Percentiles rank a stretch among this genome's conserved stretches.
phyloP scores from a whole-genome alignment of 495 filamentous ascomycete genomes.

The Aspergillus hancockii region DNA sequence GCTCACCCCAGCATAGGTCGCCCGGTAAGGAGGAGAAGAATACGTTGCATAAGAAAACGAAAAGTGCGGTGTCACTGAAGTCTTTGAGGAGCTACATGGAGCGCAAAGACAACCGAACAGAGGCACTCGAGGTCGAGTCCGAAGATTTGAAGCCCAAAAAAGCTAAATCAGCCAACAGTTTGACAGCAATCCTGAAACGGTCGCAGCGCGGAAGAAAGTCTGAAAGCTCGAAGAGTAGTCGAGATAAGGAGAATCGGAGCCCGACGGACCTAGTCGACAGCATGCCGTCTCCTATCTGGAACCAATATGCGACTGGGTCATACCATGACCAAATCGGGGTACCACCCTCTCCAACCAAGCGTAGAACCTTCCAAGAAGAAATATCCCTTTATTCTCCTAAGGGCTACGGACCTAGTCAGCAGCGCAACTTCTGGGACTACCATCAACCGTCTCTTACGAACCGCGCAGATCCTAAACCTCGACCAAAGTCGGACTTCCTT shows the following conservation, averaged over 20 bases:
- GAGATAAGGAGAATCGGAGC: constrained; percentile 75
- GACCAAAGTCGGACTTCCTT: constrained; percentile 58
- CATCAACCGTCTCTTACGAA: constrained; percentile 56
- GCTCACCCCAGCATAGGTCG: constrained; percentile 20
- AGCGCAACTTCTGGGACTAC: constrained; percentile 63
- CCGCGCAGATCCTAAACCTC: constrained; percentile 35
- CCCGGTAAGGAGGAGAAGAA: constrained; percentile 33
- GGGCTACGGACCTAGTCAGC: constrained; percentile 63
- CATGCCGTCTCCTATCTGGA: constrained; percentile 73
- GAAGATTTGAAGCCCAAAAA: constrained; percentile 67
- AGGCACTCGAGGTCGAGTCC: constrained; percentile 27
- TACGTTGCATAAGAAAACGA: constrained; percentile 60
- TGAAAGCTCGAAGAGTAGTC: constrained; percentile 49
- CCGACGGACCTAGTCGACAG: constrained; percentile 48
- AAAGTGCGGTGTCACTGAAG: constrained; percentile 68
- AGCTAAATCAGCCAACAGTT: constrained; percentile 78
- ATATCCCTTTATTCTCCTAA: constrained; percentile 61
- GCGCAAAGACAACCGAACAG: constrained; percentile 52
- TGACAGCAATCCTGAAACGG: constrained; percentile 57
- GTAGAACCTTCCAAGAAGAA: constrained; percentile 53
- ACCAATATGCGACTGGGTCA: constrained; percentile 61
- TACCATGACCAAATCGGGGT: constrained; percentile 40
- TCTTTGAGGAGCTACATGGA: constrained; percentile 57
- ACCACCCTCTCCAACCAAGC: constrained; percentile 41
- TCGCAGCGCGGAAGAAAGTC: constrained; percentile 45